phyloP scores from a whole-genome alignment of 2,329 filamentous ascomycete genomes.

The Clarireedia monteithiana region DNA sequence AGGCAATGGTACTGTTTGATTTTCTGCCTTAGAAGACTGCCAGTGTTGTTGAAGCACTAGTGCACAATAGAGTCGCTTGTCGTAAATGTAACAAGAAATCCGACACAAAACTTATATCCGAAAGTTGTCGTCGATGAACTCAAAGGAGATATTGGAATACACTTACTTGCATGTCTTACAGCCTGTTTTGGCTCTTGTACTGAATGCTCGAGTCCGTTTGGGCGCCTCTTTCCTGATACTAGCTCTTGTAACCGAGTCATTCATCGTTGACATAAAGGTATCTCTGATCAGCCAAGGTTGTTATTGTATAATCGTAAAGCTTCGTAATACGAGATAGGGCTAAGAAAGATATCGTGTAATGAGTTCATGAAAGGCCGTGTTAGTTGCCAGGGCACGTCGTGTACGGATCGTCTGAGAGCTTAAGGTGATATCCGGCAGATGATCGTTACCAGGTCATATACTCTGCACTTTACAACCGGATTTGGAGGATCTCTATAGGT shows the following conservation, averaged over 20 bases:
- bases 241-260: not conserved
- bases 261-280: not conserved
- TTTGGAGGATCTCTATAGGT: not conserved
- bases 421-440: not conserved
- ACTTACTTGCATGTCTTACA: constrained; percentile 15
- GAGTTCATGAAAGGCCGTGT: not conserved
- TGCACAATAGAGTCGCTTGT: too few species aligned
- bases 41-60: too few species aligned
- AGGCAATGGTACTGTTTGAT: not conserved
- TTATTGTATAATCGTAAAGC: not conserved
- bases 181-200: constrained; percentile 9
- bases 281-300: not conserved
- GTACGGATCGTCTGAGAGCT: not conserved
- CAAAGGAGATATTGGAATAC: not conserved
- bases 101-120: not conserved
- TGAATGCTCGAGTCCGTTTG: constrained; percentile 7
- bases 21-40: too few species aligned
- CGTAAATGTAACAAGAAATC: not conserved
- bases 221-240: not conserved
- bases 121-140: not conserved
- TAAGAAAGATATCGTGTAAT: not conserved
- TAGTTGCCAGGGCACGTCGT: too few species aligned
- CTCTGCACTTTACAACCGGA: not conserved
- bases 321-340: not conserved
- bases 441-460: not conserved